These are phyloP conservation scores for Lentinula raphanica DNA, from an alignment of 768 basidiomycete species.

Conservation along the genomic window DNA sequence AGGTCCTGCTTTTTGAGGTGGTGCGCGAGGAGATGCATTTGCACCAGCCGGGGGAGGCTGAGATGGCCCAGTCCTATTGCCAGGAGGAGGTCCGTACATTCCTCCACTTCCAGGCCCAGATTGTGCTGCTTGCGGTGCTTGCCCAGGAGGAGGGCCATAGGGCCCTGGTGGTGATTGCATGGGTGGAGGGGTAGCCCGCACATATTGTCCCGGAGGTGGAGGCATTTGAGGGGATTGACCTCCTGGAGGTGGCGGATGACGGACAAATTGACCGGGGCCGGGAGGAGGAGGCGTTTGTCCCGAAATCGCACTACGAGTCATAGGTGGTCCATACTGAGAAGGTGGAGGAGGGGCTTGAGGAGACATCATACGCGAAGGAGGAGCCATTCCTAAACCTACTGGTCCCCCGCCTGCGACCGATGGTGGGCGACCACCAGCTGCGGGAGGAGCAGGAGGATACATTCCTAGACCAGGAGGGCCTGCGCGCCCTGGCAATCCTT, in stretches of 20 bases:
- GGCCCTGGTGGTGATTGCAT: conserved; percentile 24
- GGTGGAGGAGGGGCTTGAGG: conserved; percentile 39
- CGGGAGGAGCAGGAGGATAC: conserved; percentile 24
- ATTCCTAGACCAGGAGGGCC: conserved; percentile 27
- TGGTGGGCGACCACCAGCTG: conserved; percentile 16
- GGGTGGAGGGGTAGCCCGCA: conserved; percentile 40
- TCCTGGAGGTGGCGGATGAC: conserved; percentile 26
- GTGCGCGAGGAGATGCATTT: conserved; percentile 15
- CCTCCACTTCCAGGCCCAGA: no score
- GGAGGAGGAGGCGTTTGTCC: conserved; percentile 41
- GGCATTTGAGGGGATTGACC: conserved; percentile 21
- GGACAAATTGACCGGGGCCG: conserved; percentile 30
- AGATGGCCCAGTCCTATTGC: conserved; percentile 5
- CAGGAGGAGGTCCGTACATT: conserved; percentile 33
- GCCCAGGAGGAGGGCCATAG: conserved; percentile 28
- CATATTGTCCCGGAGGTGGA: conserved; percentile 28
- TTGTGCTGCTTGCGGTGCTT: background rate
- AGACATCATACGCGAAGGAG: conserved; percentile 42
- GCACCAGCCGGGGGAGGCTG: conserved; percentile 20
- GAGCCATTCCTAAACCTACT: conserved; percentile 18
- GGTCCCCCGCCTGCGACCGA: conserved; percentile 21
- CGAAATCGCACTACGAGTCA: conserved; percentile 31
- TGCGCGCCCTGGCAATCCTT: conserved; percentile 29
- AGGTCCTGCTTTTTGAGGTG: conserved; percentile 21
- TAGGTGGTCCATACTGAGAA: conserved; percentile 46